Percentiles rank a stretch among this genome's conserved stretches.
phyloP scores from a whole-genome alignment of 1,284 basidiomycete genomes.

The Bjerkandera adusta region DNA sequence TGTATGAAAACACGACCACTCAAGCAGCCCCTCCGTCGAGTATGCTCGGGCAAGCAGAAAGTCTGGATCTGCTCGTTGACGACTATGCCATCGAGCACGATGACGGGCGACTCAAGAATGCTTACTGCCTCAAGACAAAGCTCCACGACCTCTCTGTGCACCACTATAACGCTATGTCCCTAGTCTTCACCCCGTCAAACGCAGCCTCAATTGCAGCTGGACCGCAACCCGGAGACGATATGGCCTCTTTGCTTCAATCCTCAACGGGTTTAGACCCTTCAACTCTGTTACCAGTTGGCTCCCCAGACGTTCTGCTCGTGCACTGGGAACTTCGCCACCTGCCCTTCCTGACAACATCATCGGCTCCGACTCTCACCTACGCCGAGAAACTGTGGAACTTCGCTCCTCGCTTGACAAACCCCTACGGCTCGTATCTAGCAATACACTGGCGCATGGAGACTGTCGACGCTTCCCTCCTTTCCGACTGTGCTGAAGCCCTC shows the following conservation, averaged over 20 bases:
- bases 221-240: background rate
- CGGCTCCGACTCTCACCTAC: constrained; percentile 30
- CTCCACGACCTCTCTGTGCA: constrained; percentile 18
- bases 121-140: constrained; percentile 20
- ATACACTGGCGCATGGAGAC: constrained; percentile 54
- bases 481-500: constrained; percentile 43
- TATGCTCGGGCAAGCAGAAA: background rate
- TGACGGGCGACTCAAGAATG: constrained; percentile 16
- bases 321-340: constrained; percentile 44
- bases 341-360: constrained; percentile 31
- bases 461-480: constrained; percentile 35
- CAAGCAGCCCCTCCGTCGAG: background rate
- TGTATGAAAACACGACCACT: constrained; percentile 15
- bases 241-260: background rate
- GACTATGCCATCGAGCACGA: constrained; percentile 3
- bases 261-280: background rate
- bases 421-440: constrained; percentile 37
- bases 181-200: constrained; percentile 7
- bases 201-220: background rate
- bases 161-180: constrained; percentile 11
- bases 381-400: constrained; percentile 37
- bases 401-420: constrained; percentile 33
- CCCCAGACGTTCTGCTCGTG: constrained; percentile 39
- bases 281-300: background rate
- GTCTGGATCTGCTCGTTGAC: constrained; percentile 13